Percentiles rank a stretch among this genome's conserved stretches.
Evolutionary conservation across 768 basidiomycete genomes (phyloP).

Genomic region (Lactarius trivialis): DNA sequence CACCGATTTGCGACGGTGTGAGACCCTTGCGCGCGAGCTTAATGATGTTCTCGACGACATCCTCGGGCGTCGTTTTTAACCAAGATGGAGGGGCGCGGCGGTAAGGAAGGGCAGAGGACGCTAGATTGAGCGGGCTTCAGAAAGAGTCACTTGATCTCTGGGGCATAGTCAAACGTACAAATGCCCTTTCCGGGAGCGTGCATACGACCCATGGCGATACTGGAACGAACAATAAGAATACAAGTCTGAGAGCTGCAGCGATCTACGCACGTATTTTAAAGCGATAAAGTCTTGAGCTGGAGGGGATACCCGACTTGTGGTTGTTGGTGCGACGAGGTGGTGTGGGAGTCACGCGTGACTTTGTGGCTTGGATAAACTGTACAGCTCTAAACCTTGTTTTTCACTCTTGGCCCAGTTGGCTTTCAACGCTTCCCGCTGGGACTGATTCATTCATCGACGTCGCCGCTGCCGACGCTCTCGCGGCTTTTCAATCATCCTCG

Average conservation of each 20-base stretch:
- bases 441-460: conserved; percentile 33
- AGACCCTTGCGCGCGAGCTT: conserved; percentile 98
- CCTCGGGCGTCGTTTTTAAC: conserved; percentile 95
- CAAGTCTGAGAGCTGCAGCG: conserved; percentile 13
- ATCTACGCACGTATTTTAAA: conserved; percentile 34
- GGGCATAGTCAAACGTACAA: conserved; percentile 47
- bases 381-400: conserved; percentile 56
- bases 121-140: conserved; percentile 28
- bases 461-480: conserved; percentile 41
- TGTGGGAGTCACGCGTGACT: conserved; percentile 31
- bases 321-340: conserved; percentile 28
- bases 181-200: conserved; percentile 99
- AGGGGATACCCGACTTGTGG: conserved; percentile 8
- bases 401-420: conserved; percentile 24
- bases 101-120: conserved; percentile 97
- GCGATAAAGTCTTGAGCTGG: conserved; percentile 39
- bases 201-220: conserved; percentile 85
- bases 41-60: conserved; percentile 92
- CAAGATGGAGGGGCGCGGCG: conserved; percentile 90
- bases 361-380: conserved; percentile 40
- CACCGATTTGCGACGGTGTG: conserved; percentile 97
- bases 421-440: not conserved
- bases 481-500: conserved; percentile 28
- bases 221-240: conserved; percentile 15
- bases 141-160: conserved; percentile 2